Evolutionary conservation across 768 basidiomycete genomes (phyloP), one percentile per base, ranked within the genome.

Genomic region (Xerocomus spinulosus): DNA sequence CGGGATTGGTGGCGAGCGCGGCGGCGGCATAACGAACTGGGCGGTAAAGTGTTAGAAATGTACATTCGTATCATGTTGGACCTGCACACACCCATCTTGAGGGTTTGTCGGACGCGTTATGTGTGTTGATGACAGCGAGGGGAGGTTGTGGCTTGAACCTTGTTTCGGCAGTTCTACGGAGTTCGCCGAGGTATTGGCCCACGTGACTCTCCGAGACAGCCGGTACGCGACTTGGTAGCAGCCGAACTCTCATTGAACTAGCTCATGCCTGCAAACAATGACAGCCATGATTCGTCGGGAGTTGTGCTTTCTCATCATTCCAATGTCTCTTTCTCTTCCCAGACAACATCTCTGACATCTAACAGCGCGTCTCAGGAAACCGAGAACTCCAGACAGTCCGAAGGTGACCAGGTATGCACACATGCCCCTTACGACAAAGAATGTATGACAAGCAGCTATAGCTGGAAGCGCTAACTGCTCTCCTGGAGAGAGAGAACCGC

Each of bases 21-120:
- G 87, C 90, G 60, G 87, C 82, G 62, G 93, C 89, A 82, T 97
- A 97, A 68, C 93, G 92, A 75, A 93, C 93, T 92, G 66, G 18
- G 34, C 5, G 34, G 0, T 43, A 8, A 14, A 49, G 59, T 48
- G 62, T 63, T 46, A 65, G 54, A n/a, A 14, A 34, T 41, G 35
- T 50, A 32, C 2, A 39, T 48, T 8, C 37, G 48, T 37, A 36
- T 29, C 51, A 55, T 21, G 40, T 53, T 50, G 57, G 58, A 43
- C 57, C 66, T 44, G 58, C 23, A 76, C 80, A 63, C 60, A 83
- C 81, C 81, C 81, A 83, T 83, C 76, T 80, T 75, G 71, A 30
- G 58, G 68, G 72, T 74, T 71, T 75, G 72, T 64, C 56, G 60
- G 64, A 54, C 58, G 46, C 57, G 62, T 38, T 51, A 54, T 49